These are phyloP conservation scores for Aureobasidium vineae DNA, from an alignment of 2,329 filamentous ascomycete species.

Conservation along the genomic window DNA sequence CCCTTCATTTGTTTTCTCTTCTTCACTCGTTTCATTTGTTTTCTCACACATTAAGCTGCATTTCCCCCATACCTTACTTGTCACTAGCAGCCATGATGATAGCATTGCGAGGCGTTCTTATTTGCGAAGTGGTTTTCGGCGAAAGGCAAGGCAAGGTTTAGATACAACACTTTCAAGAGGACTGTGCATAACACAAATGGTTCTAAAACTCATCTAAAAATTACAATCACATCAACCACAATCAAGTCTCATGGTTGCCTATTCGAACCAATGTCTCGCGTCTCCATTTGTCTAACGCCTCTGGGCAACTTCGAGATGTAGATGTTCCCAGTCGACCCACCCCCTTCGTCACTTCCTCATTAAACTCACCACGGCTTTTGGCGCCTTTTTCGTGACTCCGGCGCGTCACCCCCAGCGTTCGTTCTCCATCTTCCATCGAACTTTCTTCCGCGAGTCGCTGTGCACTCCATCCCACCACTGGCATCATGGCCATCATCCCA, in stretches of 20 bases:
- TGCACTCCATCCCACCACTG: too few species aligned
- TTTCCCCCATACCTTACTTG: constrained; percentile 2
- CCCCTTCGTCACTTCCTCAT: neutral
- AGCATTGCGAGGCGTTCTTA: constrained; percentile 23
- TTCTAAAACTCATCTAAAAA: constrained; percentile 3
- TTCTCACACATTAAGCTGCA: constrained; percentile 4
- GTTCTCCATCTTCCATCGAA: neutral
- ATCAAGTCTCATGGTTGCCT: neutral
- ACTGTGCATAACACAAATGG: constrained; percentile 13
- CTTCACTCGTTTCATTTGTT: constrained; percentile 19
- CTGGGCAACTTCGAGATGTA: neutral
- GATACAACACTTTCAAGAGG: constrained; percentile 12
- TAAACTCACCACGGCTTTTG: neutral
- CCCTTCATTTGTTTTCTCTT: constrained; percentile 13
- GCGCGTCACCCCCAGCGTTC: neutral
- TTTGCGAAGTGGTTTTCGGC: constrained; percentile 19
- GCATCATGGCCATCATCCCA: constrained; percentile 31
- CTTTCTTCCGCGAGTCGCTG: neutral
- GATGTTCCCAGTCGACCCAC: neutral
- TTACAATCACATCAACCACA: constrained; percentile 7
- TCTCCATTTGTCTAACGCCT: neutral
- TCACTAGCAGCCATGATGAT: constrained; percentile 19
- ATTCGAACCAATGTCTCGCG: neutral
- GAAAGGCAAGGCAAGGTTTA: constrained; percentile 17
- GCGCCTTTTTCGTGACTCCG: neutral